Evolutionary conservation across 2,329 filamentous ascomycete species (phyloP).

Genomic region (Ophiostoma piceae): DNA sequence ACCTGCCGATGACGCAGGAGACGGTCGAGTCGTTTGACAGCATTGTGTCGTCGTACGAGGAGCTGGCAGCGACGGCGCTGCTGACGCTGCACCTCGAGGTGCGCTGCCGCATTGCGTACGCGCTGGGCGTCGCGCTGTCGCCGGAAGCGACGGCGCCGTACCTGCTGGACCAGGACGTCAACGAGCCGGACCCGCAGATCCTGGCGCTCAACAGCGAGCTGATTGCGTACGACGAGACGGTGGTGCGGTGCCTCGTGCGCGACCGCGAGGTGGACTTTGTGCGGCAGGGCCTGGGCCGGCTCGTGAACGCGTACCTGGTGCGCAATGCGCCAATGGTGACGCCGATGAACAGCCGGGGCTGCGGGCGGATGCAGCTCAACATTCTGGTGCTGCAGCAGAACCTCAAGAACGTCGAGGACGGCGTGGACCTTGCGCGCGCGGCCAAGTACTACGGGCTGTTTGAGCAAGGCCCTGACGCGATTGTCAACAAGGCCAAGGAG

Average conservation of each 20-base stretch:
- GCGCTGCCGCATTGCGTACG: conserved; percentile 77
- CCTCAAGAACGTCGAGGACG: conserved; percentile 81
- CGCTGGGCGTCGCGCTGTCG: conserved; percentile 60
- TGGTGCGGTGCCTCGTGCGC: conserved; percentile 63
- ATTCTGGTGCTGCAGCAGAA: conserved; percentile 94
- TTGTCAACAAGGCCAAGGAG: conserved; percentile 56
- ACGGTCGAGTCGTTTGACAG: conserved; percentile 82
- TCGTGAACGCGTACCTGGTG: conserved; percentile 77
- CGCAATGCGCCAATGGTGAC: conserved; percentile 64
- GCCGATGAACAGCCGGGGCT: conserved; percentile 79
- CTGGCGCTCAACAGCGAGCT: conserved; percentile 79
- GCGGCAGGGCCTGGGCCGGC: conserved; percentile 65
- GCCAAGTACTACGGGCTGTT: conserved; percentile 67
- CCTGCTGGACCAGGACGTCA: conserved; percentile 64
- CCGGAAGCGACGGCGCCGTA: conserved; percentile 54
- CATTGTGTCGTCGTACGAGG: conserved; percentile 75
- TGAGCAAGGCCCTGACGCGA: conserved; percentile 57
- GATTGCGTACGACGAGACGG: conserved; percentile 79
- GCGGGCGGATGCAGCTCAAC: conserved; percentile 85
- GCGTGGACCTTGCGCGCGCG: conserved; percentile 58
- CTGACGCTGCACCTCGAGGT: conserved; percentile 85
- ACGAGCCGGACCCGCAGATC: conserved; percentile 72
- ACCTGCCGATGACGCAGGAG: conserved; percentile 81
- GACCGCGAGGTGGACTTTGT: conserved; percentile 68
- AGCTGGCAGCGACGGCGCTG: conserved; percentile 72